phyloP scores from a whole-genome alignment of 2,329 filamentous ascomycete species.

The Allantophomopsis cytisporea region DNA sequence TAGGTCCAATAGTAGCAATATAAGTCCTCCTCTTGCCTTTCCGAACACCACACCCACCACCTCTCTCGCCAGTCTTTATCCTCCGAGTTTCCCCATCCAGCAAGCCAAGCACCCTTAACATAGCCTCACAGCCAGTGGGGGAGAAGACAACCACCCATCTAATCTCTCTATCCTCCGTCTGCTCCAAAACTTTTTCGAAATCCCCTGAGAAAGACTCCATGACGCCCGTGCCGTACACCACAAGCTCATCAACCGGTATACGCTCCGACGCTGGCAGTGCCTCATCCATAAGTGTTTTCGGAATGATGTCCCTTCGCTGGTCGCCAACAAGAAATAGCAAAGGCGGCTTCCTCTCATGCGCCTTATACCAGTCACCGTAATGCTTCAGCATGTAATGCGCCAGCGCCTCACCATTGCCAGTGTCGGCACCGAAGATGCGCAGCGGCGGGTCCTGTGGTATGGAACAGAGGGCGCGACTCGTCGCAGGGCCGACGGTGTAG shows the following conservation, averaged over 20 bases:
- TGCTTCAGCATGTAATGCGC: slow-evolving; percentile 67
- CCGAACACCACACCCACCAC: slow-evolving; percentile 1
- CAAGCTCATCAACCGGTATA: slow-evolving; percentile 62
- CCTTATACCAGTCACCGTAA: slow-evolving; percentile 43
- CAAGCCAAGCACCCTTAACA: slow-evolving; percentile 38
- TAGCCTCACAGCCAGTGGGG: slow-evolving; percentile 47
- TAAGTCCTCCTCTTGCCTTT: slow-evolving; percentile 32
- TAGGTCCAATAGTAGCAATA: slow-evolving; percentile 86
- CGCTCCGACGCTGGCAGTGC: slow-evolving; percentile 31
- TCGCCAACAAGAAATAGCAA: slow-evolving; percentile 86
- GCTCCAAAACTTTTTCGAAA: slow-evolving; percentile 38
- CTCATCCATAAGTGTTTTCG: slow-evolving; percentile 56
- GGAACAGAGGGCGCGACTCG: slow-evolving; percentile 56
- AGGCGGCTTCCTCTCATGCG: slow-evolving; percentile 31
- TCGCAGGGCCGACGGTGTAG: slow-evolving; percentile 74
- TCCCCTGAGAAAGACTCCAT: slow-evolving; percentile 64
- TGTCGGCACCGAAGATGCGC: slow-evolving; percentile 63
- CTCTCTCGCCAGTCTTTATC: slow-evolving; percentile 10
- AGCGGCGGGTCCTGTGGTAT: slow-evolving; percentile 34
- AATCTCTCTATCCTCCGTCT: slow-evolving; percentile 22
- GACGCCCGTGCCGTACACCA: slow-evolving; percentile 78
- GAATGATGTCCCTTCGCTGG: slow-evolving; percentile 80
- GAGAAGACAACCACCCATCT: slow-evolving; percentile 71
- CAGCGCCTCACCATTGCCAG: slow-evolving; percentile 73
- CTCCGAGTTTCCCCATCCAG: slow-evolving; percentile 32